These are phyloP conservation scores for Melanopsichium pennsylvanicum DNA, from an alignment of 1,284 basidiomycete species.

Conservation along the genomic window DNA sequence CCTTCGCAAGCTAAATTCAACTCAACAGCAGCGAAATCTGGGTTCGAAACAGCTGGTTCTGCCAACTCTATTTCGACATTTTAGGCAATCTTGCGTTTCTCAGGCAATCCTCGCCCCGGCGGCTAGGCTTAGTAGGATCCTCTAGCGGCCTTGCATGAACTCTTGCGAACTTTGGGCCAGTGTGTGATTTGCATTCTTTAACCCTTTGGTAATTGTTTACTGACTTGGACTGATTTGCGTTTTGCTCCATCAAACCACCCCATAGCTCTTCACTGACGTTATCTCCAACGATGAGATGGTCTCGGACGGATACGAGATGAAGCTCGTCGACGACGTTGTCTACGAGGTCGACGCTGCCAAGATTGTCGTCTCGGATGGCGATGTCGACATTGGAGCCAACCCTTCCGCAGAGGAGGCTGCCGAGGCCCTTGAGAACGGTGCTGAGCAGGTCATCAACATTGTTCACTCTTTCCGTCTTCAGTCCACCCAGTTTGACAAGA, in stretches of 20 bases:
- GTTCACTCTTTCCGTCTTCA: slow-evolving; percentile 91
- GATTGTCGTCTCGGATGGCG: slow-evolving; percentile 80
- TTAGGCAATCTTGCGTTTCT: too few species aligned
- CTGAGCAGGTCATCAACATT: slow-evolving; percentile 83
- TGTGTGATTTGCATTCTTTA: too few species aligned
- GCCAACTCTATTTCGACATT: too few species aligned
- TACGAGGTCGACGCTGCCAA: slow-evolving; percentile 87
- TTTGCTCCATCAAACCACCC: slow-evolving; percentile 13
- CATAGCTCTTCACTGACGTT: slow-evolving; percentile 77
- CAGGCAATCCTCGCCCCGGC: too few species aligned
- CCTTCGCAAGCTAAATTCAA: too few species aligned
- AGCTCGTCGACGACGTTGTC: slow-evolving; percentile 81
- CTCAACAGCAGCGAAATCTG: too few species aligned
- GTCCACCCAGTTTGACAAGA: slow-evolving; percentile 87
- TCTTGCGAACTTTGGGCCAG: too few species aligned
- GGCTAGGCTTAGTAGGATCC: too few species aligned
- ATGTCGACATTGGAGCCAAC: slow-evolving; percentile 85
- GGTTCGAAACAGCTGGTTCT: too few species aligned
- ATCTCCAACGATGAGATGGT: slow-evolving; percentile 85
- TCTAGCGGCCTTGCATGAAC: too few species aligned
- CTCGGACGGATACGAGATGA: slow-evolving; percentile 70
- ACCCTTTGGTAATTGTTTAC: too few species aligned
- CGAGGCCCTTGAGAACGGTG: slow-evolving; percentile 83
- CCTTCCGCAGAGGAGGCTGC: slow-evolving; percentile 81
- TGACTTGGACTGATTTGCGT: slow-evolving; percentile 1